Evolutionary conservation across 345 rosid genomes (phyloP).

Genomic region (Jatropha curcas): DNA sequence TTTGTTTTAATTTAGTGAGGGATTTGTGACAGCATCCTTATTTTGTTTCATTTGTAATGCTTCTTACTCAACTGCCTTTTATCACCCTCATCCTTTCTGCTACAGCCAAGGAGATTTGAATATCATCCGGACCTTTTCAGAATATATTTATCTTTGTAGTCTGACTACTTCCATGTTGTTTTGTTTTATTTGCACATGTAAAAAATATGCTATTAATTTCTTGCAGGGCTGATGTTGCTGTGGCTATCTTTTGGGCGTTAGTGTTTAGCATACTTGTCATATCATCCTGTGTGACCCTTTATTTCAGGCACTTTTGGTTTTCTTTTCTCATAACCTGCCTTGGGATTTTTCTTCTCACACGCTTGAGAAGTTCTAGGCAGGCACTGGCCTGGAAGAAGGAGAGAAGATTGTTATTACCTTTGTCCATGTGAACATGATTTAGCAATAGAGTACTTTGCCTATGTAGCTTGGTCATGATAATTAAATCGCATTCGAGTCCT

Average conservation of each 20-base stretch:
- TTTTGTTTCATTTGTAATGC: background rate
- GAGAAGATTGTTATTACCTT: slow-evolving; percentile 44
- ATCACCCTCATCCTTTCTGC: no score
- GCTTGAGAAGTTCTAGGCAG: slow-evolving; percentile 41
- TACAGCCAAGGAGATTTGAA: background rate
- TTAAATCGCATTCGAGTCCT: background rate
- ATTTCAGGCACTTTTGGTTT: slow-evolving; percentile 37
- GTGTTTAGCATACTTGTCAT: slow-evolving; percentile 39
- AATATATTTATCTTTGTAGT: background rate
- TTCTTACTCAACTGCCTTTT: no score
- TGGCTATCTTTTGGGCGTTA: slow-evolving; percentile 44
- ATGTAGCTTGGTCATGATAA: slow-evolving; percentile 4
- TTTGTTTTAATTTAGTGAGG: background rate
- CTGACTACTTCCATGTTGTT: background rate
- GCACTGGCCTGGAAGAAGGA: slow-evolving; percentile 45
- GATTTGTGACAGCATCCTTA: background rate
- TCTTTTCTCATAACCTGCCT: slow-evolving; percentile 31
- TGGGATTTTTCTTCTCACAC: slow-evolving; percentile 37
- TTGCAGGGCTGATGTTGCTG: slow-evolving; percentile 49
- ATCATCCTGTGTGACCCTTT: slow-evolving; percentile 31
- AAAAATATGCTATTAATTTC: slow-evolving; percentile 16
- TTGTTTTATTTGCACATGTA: slow-evolving; percentile 2
- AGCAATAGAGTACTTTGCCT: slow-evolving; percentile 8
- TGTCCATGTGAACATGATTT: slow-evolving; percentile 41
- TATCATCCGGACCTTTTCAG: background rate